Evolutionary conservation across 257 asterid species (phyloP).

Genomic region (Solanum bukasovii): DNA sequence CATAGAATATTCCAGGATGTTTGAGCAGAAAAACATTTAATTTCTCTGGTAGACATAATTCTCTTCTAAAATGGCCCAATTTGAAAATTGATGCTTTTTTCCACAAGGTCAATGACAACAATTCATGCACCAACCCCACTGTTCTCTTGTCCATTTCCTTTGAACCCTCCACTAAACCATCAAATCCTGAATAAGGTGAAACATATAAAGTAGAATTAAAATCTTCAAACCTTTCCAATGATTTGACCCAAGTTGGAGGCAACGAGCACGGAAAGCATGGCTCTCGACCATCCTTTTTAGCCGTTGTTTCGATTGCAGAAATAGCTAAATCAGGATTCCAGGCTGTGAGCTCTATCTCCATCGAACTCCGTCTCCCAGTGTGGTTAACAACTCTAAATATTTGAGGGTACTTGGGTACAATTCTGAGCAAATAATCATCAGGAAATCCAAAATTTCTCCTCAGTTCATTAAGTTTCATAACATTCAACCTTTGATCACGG

Average conservation of each 20-base stretch:
- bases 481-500: conserved; percentile 53
- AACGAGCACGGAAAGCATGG: conserved; percentile 58
- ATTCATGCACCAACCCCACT: conserved; percentile 61
- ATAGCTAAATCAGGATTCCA: conserved; percentile 46
- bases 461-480: conserved; percentile 48
- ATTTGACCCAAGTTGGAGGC: conserved; percentile 49
- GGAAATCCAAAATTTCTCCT: conserved; percentile 50
- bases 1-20: conserved; percentile 57
- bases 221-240: conserved; percentile 61
- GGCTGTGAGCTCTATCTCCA: conserved; percentile 66
- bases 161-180: conserved; percentile 38
- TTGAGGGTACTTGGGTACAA: conserved; percentile 69
- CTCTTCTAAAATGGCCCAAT: conserved; percentile 66
- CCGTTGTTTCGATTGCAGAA: conserved; percentile 50
- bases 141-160: conserved; percentile 65
- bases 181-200: conserved; percentile 48
- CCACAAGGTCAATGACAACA: conserved; percentile 76
- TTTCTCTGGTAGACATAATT: conserved; percentile 62
- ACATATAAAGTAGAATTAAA: conserved; percentile 68
- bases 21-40: conserved; percentile 61
- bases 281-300: conserved; percentile 32
- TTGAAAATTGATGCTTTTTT: conserved; percentile 63
- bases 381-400: conserved; percentile 50
- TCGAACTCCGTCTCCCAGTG: conserved; percentile 65
- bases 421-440: conserved; percentile 73